Percentiles rank a stretch among this genome's conserved stretches.
These are phyloP conservation scores for Jamesozyma hellenica DNA, from an alignment of 805 yeast genomes.

Conservation along the genomic window DNA sequence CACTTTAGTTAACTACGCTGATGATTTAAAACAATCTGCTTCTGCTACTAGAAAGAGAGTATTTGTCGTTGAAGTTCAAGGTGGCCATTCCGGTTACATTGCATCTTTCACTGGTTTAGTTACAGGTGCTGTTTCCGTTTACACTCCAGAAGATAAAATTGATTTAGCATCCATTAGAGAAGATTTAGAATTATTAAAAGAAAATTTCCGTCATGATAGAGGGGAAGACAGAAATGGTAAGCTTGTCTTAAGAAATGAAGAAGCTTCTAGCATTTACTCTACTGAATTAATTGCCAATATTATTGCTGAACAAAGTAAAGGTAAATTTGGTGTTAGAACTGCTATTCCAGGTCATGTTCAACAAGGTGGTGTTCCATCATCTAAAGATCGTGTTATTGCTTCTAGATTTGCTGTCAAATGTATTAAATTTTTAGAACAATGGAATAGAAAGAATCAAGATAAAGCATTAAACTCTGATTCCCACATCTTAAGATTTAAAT, in stretches of 20 bases:
- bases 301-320: constrained; percentile 66
- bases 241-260: constrained; percentile 71
- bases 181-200: constrained; percentile 62
- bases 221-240: constrained; percentile 82
- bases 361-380: constrained; percentile 93
- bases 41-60: constrained; percentile 89
- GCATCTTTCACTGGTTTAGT: constrained; percentile 79
- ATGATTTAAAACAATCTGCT: constrained; percentile 88
- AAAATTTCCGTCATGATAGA: constrained; percentile 58
- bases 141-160: constrained; percentile 81
- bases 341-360: constrained; percentile 98
- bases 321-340: constrained; percentile 79
- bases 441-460: constrained; percentile 32
- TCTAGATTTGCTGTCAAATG: constrained; percentile 85
- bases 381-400: constrained; percentile 86
- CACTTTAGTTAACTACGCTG: constrained; percentile 84
- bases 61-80: constrained; percentile 95
- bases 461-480: constrained; percentile 28
- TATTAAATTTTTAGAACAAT: constrained; percentile 74
- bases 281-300: constrained; percentile 78
- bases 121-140: constrained; percentile 85
- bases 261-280: constrained; percentile 72
- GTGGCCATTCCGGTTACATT: constrained; percentile 91
- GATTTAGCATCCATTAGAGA: constrained; percentile 56
- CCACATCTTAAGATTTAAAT: constrained; percentile 43